Evolutionary conservation across 2,329 filamentous ascomycete genomes (phyloP), one percentile per base, ranked within the genome.

Genomic region (Orbilia ellipsospora): DNA sequence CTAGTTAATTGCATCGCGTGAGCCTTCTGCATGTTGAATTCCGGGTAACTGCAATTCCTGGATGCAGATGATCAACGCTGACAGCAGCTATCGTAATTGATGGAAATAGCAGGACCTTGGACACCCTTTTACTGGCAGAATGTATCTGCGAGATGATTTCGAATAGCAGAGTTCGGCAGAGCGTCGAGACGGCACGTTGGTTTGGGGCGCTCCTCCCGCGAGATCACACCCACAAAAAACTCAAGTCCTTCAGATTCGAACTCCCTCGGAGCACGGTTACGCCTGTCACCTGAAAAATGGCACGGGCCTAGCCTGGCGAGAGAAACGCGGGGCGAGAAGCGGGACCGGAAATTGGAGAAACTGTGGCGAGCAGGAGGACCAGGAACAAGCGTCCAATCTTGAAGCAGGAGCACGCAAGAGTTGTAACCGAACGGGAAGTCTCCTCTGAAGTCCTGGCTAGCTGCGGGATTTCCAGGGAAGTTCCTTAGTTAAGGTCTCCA

Each of bases 401-500:
- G 68, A 68, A 68, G 72, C 72, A 75, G 36, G 60, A 75, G 72
- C 72, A 75, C 72, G 72, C 72, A 69, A 75, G 63, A 74, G 63
- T 74, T 65, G 63, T 64, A 54, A 68, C 31, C 40, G 62, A 64
- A 54, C 70, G 63, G 70, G 70, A 36, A 75, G 64, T 60, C 60
- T 75, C 59, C 60, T 75, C 59, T 51, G 70, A 68, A 48, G 62
- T 44, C 70, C 70, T 74, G 63, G 70, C 59, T 69, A 69, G 59
- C 72, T 75, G 64, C 64, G 72, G 64, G 72, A 69, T 75, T 75
- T 75, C 64, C 48, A 52, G 50, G 61, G 72, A 57, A 69, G 48
- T 44, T 31, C 44, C 50, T 55, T 36, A 36, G 31, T 7, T 48
- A 57, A 18, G 44, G 66, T 70, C 51, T 52, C 70, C 70, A 75